Evolutionary conservation across 768 basidiomycete genomes (phyloP).

Genomic region (Serpula lacrymans): DNA sequence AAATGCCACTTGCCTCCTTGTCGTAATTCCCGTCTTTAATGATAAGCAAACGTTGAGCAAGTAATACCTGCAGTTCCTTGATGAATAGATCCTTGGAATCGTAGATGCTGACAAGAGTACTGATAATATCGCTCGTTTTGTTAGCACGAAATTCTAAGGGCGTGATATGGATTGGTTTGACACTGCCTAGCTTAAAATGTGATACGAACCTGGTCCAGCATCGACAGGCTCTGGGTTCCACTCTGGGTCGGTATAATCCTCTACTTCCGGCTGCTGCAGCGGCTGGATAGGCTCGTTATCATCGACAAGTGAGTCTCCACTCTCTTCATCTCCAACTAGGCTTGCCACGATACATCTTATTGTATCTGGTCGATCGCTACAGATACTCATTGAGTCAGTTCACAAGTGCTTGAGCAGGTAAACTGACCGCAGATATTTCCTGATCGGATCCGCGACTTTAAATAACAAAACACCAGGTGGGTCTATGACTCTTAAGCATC

Average conservation of each 20-base stretch:
- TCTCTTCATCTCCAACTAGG: slow-evolving; percentile 82
- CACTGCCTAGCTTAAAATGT: slow-evolving; percentile 1
- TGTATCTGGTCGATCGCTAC: slow-evolving; percentile 84
- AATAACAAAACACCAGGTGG: slow-evolving; percentile 90
- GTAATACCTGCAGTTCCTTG: slow-evolving; percentile 88
- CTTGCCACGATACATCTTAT: slow-evolving; percentile 91
- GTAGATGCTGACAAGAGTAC: slow-evolving; percentile 95
- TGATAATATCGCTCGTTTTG: slow-evolving; percentile 90
- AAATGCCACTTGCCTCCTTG: slow-evolving; percentile 42
- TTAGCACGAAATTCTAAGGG: slow-evolving; percentile 92
- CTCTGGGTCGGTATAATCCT: slow-evolving; percentile 87
- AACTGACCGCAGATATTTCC: slow-evolving; percentile 77
- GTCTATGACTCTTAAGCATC: slow-evolving; percentile 85
- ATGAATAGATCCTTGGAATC: slow-evolving; percentile 96
- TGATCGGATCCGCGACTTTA: slow-evolving; percentile 91
- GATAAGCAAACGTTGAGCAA: slow-evolving; percentile 82
- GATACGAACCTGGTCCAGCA: slow-evolving; percentile 79
- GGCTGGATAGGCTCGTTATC: slow-evolving; percentile 80
- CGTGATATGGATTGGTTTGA: neutral
- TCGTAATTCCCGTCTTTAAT: slow-evolving; percentile 81
- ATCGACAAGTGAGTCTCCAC: slow-evolving; percentile 78
- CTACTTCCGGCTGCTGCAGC: slow-evolving; percentile 68
- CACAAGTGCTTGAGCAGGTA: neutral
- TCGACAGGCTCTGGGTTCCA: slow-evolving; percentile 98
- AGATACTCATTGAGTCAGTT: slow-evolving; percentile 1